Percentiles rank a stretch among this genome's conserved stretches.
phyloP scores from a whole-genome alignment of 164 flowering plant genomes.

The Stephania cephalantha region DNA sequence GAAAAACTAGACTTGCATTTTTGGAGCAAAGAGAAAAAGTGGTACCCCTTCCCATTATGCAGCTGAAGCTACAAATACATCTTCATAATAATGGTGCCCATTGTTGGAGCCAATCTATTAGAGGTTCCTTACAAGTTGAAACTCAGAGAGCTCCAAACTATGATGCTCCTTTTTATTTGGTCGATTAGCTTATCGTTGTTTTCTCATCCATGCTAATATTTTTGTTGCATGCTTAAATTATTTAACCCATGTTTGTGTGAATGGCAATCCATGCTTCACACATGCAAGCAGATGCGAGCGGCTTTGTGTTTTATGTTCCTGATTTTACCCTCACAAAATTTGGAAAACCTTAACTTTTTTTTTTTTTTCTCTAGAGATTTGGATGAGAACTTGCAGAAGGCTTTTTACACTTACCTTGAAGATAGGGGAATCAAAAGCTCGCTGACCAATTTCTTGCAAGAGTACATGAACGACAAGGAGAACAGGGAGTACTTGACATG shows the following conservation, averaged over 20 bases:
- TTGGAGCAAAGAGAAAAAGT: too few relatives aligned
- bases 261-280: not conserved
- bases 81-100: too few relatives aligned
- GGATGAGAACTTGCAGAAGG: constrained; percentile 23
- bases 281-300: not conserved
- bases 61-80: too few relatives aligned
- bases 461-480: constrained; percentile 24
- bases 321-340: not conserved
- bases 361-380: constrained; percentile 20
- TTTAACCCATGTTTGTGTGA: not conserved
- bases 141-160: too few relatives aligned
- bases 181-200: too few relatives aligned
- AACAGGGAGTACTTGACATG: constrained; percentile 21
- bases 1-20: not conserved
- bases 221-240: too few relatives aligned
- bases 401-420: constrained; percentile 20
- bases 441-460: constrained; percentile 20
- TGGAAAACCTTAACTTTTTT: not conserved
- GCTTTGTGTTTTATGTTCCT: not conserved
- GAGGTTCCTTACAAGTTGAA: too few relatives aligned
- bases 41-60: too few relatives aligned
- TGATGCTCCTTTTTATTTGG: too few relatives aligned
- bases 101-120: too few relatives aligned
- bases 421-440: constrained; percentile 22
- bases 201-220: too few relatives aligned